Percentiles rank a stretch among this genome's conserved stretches.
These are phyloP conservation scores for Ascoidea tarda DNA, from an alignment of 805 yeast species.

Conservation along the genomic window DNA sequence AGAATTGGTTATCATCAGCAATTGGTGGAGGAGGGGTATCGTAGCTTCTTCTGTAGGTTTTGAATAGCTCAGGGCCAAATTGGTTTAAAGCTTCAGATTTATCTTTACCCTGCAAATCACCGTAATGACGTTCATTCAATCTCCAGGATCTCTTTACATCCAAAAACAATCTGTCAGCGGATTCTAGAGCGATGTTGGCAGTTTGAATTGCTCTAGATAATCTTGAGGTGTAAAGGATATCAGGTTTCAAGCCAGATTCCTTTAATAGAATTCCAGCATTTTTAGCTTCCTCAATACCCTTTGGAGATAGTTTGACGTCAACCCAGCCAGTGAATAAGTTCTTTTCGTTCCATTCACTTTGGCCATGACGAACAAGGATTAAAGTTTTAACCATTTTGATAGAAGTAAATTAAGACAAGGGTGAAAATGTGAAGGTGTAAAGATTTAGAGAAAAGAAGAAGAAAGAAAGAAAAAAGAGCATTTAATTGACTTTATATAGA, in stretches of 20 bases:
- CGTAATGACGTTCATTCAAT: conserved; percentile 97
- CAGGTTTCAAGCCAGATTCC: conserved; percentile 78
- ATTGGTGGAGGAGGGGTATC: conserved; percentile 94
- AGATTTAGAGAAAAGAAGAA: too few relatives aligned
- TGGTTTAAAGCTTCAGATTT: conserved; percentile 83
- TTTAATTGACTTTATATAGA: too few relatives aligned
- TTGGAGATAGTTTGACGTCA: conserved; percentile 72
- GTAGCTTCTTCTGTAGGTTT: conserved; percentile 93
- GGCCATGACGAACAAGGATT: conserved; percentile 96
- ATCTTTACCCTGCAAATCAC: conserved; percentile 97
- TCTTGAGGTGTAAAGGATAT: conserved; percentile 79
- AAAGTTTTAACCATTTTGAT: conserved; percentile 18
- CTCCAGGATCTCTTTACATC: conserved; percentile 96
- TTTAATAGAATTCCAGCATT: conserved; percentile 88
- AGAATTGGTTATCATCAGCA: conserved; percentile 61
- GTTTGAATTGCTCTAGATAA: conserved; percentile 94
- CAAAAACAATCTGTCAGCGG: conserved; percentile 80
- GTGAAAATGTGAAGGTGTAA: too few relatives aligned
- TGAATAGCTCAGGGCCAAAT: conserved; percentile 88
- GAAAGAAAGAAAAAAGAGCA: too few relatives aligned
- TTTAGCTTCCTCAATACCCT: conserved; percentile 82
- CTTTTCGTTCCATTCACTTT: conserved; percentile 97
- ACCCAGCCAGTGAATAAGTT: conserved; percentile 99
- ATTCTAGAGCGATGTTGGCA: conserved; percentile 83
- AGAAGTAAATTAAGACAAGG: too few relatives aligned